Conservation (phyloP, 2,329 filamentous ascomycete genomes). For the Talaromyces sp. region DNA sequence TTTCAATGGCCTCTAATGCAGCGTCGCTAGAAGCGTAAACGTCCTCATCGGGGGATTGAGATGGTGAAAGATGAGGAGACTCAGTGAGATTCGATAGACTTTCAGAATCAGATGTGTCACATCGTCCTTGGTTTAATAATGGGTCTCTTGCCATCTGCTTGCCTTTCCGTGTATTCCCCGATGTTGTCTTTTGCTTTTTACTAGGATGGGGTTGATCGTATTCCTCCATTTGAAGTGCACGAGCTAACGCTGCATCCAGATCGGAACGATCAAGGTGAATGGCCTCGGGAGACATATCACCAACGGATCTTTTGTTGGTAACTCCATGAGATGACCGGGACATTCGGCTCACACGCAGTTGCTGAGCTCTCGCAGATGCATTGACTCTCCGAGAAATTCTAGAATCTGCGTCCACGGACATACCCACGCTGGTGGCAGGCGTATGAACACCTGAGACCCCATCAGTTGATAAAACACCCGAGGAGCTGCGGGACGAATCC, state of each 20-base stretch:
- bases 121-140: slow-evolving; percentile 5
- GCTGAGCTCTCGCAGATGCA: slow-evolving; percentile 50
- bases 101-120: slow-evolving; percentile 15
- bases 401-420: slow-evolving; percentile 54
- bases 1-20: slow-evolving; percentile 19
- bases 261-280: slow-evolving; percentile 26
- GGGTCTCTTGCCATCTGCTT: slow-evolving; percentile 14
- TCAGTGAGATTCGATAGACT: slow-evolving; percentile 5
- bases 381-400: slow-evolving; percentile 38
- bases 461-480: slow-evolving; percentile 42
- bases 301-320: slow-evolving; percentile 49
- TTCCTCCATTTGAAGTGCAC: slow-evolving; percentile 60
- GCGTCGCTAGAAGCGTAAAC: background rate
- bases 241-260: slow-evolving; percentile 57
- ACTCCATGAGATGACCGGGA: slow-evolving; percentile 42
- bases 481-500: slow-evolving; percentile 43
- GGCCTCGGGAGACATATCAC: slow-evolving; percentile 46
- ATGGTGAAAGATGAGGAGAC: background rate
- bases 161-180: background rate
- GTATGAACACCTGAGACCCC: slow-evolving; percentile 60
- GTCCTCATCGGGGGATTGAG: slow-evolving; percentile 4
- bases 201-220: slow-evolving; percentile 39
- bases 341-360: slow-evolving; percentile 55
- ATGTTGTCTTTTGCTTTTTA: slow-evolving; percentile 41
- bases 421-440: slow-evolving; percentile 61